phyloP scores from a whole-genome alignment of 2,329 filamentous ascomycete genomes.

The Fusarium algeriense region DNA sequence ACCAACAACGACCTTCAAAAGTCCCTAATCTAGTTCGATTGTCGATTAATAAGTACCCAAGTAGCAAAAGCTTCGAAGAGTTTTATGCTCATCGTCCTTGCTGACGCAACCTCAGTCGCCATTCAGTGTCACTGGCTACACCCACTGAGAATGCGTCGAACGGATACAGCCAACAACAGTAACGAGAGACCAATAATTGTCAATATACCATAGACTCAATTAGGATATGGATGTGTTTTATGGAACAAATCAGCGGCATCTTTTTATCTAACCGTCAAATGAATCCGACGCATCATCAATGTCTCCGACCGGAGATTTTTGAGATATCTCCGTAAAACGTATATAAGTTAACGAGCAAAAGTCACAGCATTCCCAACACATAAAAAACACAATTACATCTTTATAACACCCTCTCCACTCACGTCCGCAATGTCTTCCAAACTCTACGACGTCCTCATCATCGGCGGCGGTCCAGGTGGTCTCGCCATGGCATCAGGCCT shows the following conservation, averaged over 20 bases:
- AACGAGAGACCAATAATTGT: not conserved
- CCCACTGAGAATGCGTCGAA: not conserved
- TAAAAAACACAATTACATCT: no score
- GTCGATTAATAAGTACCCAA: rapidly evolving
- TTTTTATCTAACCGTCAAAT: constrained; percentile 1
- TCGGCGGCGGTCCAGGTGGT: constrained; percentile 66
- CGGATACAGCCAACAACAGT: not conserved
- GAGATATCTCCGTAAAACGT: constrained; percentile 14
- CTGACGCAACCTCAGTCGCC: no score
- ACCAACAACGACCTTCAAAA: not conserved
- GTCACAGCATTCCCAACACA: not conserved
- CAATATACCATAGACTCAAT: rapidly evolving
- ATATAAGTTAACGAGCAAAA: constrained; percentile 17
- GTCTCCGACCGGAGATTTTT: constrained; percentile 45
- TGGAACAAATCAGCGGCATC: not conserved
- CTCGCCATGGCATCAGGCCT: constrained; percentile 61
- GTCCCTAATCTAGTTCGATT: not conserved
- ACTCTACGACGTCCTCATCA: constrained; percentile 63
- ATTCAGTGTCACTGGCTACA: no score
- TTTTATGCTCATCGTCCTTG: not conserved
- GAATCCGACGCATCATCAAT: constrained; percentile 10
- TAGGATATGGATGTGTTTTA: not conserved
- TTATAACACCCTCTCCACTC: rapidly evolving
- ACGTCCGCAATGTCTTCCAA: constrained; percentile 17
- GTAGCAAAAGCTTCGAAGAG: rapidly evolving